phyloP scores from a whole-genome alignment of 2,329 filamentous ascomycete species.

The Coniella vitis region DNA sequence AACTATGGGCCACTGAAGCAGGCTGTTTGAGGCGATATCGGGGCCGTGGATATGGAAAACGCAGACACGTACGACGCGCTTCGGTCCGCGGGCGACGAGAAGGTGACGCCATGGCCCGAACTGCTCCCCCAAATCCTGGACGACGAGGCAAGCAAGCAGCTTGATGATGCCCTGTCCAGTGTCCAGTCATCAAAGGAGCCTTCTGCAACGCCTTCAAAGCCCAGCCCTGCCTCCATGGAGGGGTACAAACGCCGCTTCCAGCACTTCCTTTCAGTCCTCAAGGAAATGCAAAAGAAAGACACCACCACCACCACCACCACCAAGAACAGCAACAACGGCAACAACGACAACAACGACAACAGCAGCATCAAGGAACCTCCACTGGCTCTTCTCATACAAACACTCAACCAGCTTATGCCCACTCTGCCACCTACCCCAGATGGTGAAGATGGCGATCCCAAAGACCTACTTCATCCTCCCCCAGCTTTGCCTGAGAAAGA shows the following conservation, averaged over 20 bases:
- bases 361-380: slow-evolving; percentile 9
- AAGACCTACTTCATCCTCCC: not conserved
- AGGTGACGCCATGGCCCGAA: not conserved
- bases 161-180: not conserved
- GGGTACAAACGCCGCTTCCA: not conserved
- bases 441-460: not conserved
- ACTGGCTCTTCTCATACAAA: not conserved
- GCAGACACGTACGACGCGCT: slow-evolving; percentile 1
- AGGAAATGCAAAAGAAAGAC: not conserved
- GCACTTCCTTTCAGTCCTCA: not conserved
- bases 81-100: not conserved
- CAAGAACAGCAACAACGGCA: not conserved
- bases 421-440: not conserved
- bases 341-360: slow-evolving; percentile 13
- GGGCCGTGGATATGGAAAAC: slow-evolving; percentile 2
- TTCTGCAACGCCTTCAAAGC: not conserved
- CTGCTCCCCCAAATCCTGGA: not conserved
- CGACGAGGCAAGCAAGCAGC: not conserved
- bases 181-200: not conserved
- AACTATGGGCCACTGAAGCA: slow-evolving; percentile 3
- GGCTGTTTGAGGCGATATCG: not conserved
- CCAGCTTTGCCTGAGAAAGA: not conserved
- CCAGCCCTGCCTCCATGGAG: not conserved
- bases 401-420: slow-evolving; percentile 2
- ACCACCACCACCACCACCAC: not conserved